Base-by-base conservation (phyloP, 768 basidiomycete species). In the Boletellus ananiceps region DNA sequence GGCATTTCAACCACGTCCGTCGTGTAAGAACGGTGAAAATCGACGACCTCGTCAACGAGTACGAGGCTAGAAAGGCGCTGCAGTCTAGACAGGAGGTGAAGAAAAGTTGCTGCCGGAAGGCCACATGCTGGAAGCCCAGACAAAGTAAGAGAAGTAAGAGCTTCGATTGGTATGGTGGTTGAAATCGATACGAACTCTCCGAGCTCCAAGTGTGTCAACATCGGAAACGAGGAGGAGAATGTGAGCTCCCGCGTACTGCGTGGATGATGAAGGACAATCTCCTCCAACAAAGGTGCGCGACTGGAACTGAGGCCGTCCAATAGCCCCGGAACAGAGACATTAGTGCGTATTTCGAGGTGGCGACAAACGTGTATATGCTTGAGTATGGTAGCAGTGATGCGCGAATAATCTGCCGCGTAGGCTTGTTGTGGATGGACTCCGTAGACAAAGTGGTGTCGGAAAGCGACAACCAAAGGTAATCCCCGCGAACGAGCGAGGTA, bases 401-500 rank as follows among this genome's bases (percentile, higher is more conserved):
- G 64, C 23, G 34, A 13, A 38, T 58, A 66, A 29, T 68, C 64
- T 41, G 51, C 32, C 1, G 52, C 51, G 36, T 50, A 44, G n/a
- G 47, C 41, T 47, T 55, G 58, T n/a, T 49, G 58, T 43, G 52
- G 61, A 43, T 56, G 54, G 11, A 50, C 23, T 27, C 55, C 58
- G 38, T 47, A 63, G 32, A 55, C 46, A 33, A 55, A 51, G 27
- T 63, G 52, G 19, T 63, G 63, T 34, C 44, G 51, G 49, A 68
- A 65, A 33, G 50, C 32, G 1, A 65, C 40, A 16, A 34, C 40
- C 33, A 65, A 49, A 7, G 64, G 59, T 34, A 61, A 42, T 37
- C 61, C 66, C 5, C 44, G 58, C 18, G 64, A 61, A 47, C 64
- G 64, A 12, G 40, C 14, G 29, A 69, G 52, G 40, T 66, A 66